Evolutionary conservation across 306 rosid genomes (phyloP).

Genomic region (Abrus pulchellus): DNA sequence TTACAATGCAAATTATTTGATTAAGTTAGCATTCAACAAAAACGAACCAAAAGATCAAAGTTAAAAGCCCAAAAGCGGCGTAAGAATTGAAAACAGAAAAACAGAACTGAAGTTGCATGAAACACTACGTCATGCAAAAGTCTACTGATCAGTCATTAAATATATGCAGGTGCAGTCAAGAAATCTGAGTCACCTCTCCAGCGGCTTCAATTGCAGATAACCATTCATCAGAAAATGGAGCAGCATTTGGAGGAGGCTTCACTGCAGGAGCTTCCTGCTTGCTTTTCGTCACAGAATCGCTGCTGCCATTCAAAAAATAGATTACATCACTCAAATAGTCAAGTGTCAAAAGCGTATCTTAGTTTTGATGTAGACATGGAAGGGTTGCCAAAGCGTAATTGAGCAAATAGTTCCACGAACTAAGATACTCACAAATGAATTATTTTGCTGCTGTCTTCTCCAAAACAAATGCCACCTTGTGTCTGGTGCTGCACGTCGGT

Average conservation of each 20-base stretch:
- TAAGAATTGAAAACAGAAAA: constrained; percentile 29
- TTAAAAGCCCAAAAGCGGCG: not conserved
- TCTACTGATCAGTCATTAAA: constrained; percentile 16
- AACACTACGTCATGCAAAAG: constrained; percentile 31
- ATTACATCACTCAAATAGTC: constrained; percentile 29
- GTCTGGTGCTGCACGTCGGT: constrained; percentile 46
- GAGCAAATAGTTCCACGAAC: constrained; percentile 30
- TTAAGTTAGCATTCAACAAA: not conserved
- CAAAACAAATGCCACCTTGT: constrained; percentile 1
- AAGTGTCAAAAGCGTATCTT: constrained; percentile 14
- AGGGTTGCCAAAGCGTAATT: constrained; percentile 10
- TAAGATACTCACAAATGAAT: constrained; percentile 60
- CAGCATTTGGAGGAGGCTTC: constrained; percentile 69
- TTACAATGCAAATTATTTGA: constrained; percentile 34
- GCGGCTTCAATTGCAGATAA: constrained; percentile 95
- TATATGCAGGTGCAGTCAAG: constrained; percentile 23
- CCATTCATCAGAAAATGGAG: constrained; percentile 96
- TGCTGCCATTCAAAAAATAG: constrained; percentile 58
- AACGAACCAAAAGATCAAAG: constrained; percentile 2
- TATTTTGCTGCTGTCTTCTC: constrained; percentile 48
- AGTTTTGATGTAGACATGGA: constrained; percentile 13
- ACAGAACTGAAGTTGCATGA: constrained; percentile 5
- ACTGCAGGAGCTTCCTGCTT: constrained; percentile 55
- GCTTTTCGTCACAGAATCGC: constrained; percentile 48
- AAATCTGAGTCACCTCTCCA: constrained; percentile 77